phyloP scores from a whole-genome alignment of 257 asterid genomes.

The Verbena officinalis region DNA sequence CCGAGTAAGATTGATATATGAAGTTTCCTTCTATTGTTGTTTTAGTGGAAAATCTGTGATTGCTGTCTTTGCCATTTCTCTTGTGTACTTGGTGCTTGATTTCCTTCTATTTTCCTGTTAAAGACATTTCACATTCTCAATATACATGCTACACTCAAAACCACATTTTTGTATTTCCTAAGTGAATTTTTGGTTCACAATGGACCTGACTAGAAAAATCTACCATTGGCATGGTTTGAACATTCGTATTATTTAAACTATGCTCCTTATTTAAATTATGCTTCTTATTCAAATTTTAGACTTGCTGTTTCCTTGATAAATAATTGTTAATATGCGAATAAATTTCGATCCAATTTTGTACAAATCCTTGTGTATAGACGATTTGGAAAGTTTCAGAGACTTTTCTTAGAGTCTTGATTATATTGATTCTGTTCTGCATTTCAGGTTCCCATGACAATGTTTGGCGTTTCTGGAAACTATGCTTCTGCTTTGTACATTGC shows the following conservation, averaged over 20 bases:
- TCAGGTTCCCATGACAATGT: slow-evolving; percentile 84
- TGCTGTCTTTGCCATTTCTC: background rate
- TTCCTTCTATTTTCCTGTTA: background rate
- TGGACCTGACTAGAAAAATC: background rate
- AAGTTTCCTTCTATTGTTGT: background rate
- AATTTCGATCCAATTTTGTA: background rate
- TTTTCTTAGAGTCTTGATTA: slow-evolving; percentile 17
- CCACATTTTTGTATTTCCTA: background rate
- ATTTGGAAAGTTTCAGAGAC: background rate
- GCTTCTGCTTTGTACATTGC: slow-evolving; percentile 87
- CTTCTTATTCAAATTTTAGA: background rate
- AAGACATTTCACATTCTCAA: background rate
- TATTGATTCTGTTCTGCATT: slow-evolving; percentile 16
- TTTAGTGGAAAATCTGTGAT: background rate
- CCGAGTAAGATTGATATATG: background rate
- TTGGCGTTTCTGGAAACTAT: slow-evolving; percentile 89
- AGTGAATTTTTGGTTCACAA: background rate
- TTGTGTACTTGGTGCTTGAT: background rate
- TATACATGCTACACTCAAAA: background rate
- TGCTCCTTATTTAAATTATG: background rate
- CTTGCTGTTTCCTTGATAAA: background rate
- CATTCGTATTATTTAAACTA: background rate
- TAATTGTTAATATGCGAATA: slow-evolving; percentile 6
- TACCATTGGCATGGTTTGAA: background rate
- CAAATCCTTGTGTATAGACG: background rate